Evolutionary conservation across 441 rosid genomes (phyloP).

Genomic region (Erodium texanum): DNA sequence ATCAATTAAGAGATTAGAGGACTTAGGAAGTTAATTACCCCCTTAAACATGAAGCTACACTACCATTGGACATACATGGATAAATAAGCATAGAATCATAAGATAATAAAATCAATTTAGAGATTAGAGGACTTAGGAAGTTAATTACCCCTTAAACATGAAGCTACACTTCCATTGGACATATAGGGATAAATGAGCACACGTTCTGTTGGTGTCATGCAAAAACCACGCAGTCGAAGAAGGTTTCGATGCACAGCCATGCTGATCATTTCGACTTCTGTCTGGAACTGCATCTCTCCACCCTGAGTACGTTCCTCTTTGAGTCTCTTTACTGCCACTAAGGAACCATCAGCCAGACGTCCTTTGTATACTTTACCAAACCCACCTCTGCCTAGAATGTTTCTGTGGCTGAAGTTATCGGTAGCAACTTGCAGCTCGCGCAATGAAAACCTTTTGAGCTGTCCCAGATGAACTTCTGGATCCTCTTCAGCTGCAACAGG

Average conservation of each 20-base stretch:
- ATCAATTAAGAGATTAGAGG: not conserved
- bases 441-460: constrained; percentile 17
- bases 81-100: constrained; percentile 7
- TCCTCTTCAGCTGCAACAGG: constrained; percentile 16
- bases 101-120: not conserved
- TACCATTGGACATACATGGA: constrained; percentile 19
- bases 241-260: constrained; percentile 18
- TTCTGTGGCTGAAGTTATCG: constrained; percentile 13
- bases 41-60: constrained; percentile 17
- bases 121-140: not conserved
- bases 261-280: constrained; percentile 16
- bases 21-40: not conserved
- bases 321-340: constrained; percentile 16
- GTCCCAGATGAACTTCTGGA: constrained; percentile 18
- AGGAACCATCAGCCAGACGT: constrained; percentile 11
- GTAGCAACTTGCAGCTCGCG: constrained; percentile 14
- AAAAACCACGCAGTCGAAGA: constrained; percentile 16
- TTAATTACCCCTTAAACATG: constrained; percentile 14
- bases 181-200: constrained; percentile 15
- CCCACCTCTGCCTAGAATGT: constrained; percentile 17
- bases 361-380: constrained; percentile 14
- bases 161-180: constrained; percentile 20
- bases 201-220: constrained; percentile 16
- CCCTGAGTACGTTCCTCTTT: constrained; percentile 16
- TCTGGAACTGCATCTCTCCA: constrained; percentile 16